Evolutionary conservation across 768 basidiomycete genomes (phyloP).

Genomic region (Hygrophorus russula): DNA sequence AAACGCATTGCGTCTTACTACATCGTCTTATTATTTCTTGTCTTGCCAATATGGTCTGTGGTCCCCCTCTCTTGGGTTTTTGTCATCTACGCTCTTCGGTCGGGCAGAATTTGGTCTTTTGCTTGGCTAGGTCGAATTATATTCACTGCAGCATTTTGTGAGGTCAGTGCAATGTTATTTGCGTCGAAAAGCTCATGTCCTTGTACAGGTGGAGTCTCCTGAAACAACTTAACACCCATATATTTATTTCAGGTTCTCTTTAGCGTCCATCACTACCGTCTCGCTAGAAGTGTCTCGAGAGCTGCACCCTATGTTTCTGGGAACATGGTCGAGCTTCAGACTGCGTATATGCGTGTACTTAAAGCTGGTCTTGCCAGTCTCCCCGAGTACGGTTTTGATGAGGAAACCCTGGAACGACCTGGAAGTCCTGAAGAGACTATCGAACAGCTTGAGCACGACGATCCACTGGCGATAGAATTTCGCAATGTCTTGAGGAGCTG

Average conservation of each 20-base stretch:
- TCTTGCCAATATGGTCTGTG: slow-evolving; percentile 55
- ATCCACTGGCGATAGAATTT: slow-evolving; percentile 67
- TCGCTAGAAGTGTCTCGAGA: slow-evolving; percentile 36
- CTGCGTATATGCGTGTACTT: slow-evolving; percentile 49
- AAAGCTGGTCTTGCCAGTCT: slow-evolving; percentile 53
- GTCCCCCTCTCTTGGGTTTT: slow-evolving; percentile 59
- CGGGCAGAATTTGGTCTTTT: slow-evolving; percentile 30
- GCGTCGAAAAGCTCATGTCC: not conserved
- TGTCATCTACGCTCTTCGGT: slow-evolving; percentile 36
- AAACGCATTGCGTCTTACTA: slow-evolving; percentile 43
- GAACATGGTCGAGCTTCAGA: slow-evolving; percentile 45
- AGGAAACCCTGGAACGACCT: slow-evolving; percentile 43
- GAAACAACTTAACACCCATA: not conserved
- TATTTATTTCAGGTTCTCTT: slow-evolving; percentile 43
- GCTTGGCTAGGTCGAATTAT: slow-evolving; percentile 23
- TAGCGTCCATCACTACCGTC: slow-evolving; percentile 49
- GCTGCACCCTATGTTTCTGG: slow-evolving; percentile 32
- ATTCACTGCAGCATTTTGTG: slow-evolving; percentile 44
- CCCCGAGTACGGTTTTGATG: slow-evolving; percentile 40
- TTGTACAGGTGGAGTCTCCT: not conserved
- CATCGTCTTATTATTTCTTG: slow-evolving; percentile 39
- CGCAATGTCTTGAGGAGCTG: slow-evolving; percentile 59
- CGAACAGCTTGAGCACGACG: slow-evolving; percentile 42
- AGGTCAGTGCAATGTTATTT: slow-evolving; percentile 29
- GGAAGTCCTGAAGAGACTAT: slow-evolving; percentile 53